These are phyloP conservation scores for Ciborinia camelliae DNA, from an alignment of 2,329 filamentous ascomycete genomes.

Conservation along the genomic window DNA sequence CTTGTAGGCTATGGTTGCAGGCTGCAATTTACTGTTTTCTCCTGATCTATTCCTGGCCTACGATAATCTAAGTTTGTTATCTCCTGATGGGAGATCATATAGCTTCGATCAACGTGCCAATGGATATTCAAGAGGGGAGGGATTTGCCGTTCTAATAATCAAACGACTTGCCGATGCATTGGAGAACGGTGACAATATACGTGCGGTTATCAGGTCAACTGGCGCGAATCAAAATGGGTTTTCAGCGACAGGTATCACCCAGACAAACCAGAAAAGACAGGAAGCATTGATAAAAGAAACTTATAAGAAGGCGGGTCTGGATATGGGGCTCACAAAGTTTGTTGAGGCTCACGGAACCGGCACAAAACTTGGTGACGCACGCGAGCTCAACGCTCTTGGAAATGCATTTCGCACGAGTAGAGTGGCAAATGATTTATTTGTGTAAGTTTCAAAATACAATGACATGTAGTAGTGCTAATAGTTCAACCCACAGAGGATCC, in stretches of 20 bases:
- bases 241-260: slow-evolving; percentile 53
- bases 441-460: not conserved
- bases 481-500: slow-evolving; percentile 18
- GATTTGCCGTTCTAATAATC: slow-evolving; percentile 53
- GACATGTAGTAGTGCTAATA: not conserved
- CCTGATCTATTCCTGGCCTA: slow-evolving; percentile 40
- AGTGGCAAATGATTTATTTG: not conserved
- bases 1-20: no score
- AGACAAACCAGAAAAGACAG: slow-evolving; percentile 48
- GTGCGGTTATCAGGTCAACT: slow-evolving; percentile 52
- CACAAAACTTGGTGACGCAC: not conserved
- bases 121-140: slow-evolving; percentile 63
- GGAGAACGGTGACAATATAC: slow-evolving; percentile 54
- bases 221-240: slow-evolving; percentile 53
- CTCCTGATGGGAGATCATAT: slow-evolving; percentile 43
- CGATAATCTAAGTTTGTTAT: slow-evolving; percentile 2
- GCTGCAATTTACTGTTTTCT: slow-evolving; percentile 49
- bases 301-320: slow-evolving; percentile 17
- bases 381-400: not conserved
- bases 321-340: slow-evolving; percentile 13
- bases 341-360: slow-evolving; percentile 23
- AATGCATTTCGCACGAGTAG: slow-evolving; percentile 21
- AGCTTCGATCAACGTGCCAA: slow-evolving; percentile 55
- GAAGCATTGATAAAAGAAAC: slow-evolving; percentile 16
- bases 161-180: slow-evolving; percentile 57